Percentiles rank a stretch among this genome's conserved stretches.
phyloP scores from a whole-genome alignment of 192 early-diverging fungal genomes.

The Chytriomyces hyalinus region DNA sequence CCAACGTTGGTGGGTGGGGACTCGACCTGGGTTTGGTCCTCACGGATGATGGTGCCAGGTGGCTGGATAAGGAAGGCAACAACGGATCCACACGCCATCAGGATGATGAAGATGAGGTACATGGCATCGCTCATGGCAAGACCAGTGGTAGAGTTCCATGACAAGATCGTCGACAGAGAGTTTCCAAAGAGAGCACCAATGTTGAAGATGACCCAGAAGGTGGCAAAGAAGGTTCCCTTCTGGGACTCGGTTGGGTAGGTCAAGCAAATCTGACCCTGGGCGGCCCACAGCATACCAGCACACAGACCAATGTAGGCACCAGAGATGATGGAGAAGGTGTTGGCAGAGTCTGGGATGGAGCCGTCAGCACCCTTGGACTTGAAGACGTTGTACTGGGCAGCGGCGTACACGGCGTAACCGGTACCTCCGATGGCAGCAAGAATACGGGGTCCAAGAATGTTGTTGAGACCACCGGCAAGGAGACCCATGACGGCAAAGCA shows the following conservation, averaged over 20 bases:
- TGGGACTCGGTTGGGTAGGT: conserved; percentile 79
- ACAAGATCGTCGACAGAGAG: conserved; percentile 69
- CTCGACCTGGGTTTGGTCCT: conserved; percentile 71
- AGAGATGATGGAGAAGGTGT: conserved; percentile 67
- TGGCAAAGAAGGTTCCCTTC: conserved; percentile 76
- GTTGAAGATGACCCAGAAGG: conserved; percentile 88
- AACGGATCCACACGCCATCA: conserved; percentile 66
- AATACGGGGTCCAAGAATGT: conserved; percentile 74
- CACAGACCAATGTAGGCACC: conserved; percentile 83
- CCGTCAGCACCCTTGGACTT: conserved; percentile 63
- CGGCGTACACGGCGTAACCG: conserved; percentile 66
- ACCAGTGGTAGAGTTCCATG: conserved; percentile 56
- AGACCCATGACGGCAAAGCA: conserved; percentile 79
- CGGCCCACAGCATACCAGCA: conserved; percentile 70
- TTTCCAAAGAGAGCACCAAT: conserved; percentile 75
- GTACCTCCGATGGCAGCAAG: conserved; percentile 53
- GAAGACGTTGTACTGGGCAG: conserved; percentile 75
- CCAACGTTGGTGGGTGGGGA: conserved; percentile 71
- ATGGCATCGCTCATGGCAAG: conserved; percentile 62
- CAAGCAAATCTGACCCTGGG: conserved; percentile 67
- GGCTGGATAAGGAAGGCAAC: conserved; percentile 64
- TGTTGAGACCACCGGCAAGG: conserved; percentile 74
- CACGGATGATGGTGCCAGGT: conserved; percentile 64
- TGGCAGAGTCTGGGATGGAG: conserved; percentile 29
- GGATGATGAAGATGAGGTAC: conserved; percentile 69